Evolutionary conservation across 306 rosid species (phyloP).

Genomic region (Cicer judaicum): DNA sequence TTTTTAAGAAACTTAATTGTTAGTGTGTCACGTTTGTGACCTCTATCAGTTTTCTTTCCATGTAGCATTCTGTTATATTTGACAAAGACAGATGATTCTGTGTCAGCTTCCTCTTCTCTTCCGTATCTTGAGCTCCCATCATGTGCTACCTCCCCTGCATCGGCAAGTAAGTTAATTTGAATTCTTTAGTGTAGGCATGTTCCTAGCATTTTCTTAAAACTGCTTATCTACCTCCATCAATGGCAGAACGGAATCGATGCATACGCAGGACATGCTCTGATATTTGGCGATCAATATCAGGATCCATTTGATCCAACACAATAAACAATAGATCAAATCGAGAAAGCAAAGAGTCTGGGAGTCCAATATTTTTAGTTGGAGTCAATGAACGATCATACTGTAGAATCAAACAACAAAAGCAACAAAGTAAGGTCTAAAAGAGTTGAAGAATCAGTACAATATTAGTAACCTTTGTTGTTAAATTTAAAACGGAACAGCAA

Average conservation of each 20-base stretch:
- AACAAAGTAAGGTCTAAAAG: conserved; percentile 15
- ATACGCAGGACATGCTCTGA: conserved; percentile 96
- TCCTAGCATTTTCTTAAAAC: conserved; percentile 39
- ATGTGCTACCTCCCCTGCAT: conserved; percentile 71
- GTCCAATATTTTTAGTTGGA: conserved; percentile 98
- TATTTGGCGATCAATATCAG: conserved; percentile 91
- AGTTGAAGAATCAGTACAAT: conserved; percentile 25
- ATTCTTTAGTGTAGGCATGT: conserved; percentile 31
- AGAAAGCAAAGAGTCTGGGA: conserved; percentile 97
- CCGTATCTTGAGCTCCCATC: conserved; percentile 77
- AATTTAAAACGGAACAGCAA: conserved; percentile 21
- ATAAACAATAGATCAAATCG: conserved; percentile 95
- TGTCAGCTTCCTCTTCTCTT: conserved; percentile 85
- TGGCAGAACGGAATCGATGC: conserved; percentile 86
- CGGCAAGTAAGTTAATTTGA: conserved; percentile 31
- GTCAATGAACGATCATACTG: conserved; percentile 99
- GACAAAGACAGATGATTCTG: conserved; percentile 79
- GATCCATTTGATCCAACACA: conserved; percentile 99
- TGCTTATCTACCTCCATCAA: conserved; percentile 75
- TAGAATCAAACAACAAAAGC: conserved; percentile 33
- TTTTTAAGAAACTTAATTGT: conserved; percentile 94
- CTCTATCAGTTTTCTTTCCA: conserved; percentile 72
- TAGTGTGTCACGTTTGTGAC: conserved; percentile 81
- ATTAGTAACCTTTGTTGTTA: neutral
- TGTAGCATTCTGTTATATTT: conserved; percentile 92